Base-by-base conservation (phyloP, 352 stramenopile genomes). In the Phytophthora citricola region DNA sequence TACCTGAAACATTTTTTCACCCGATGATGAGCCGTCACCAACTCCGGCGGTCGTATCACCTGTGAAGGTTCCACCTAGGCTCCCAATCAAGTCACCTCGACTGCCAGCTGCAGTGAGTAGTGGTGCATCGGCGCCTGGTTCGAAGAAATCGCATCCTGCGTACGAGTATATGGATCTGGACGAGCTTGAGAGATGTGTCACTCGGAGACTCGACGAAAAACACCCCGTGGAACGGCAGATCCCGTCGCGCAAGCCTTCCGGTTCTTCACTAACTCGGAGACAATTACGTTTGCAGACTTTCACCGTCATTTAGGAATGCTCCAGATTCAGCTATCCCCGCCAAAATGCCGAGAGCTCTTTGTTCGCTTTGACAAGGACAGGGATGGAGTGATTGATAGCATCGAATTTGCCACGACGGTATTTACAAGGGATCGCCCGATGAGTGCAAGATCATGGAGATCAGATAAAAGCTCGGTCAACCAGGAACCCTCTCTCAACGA, bases 211-310 rank as follows among this genome's bases (percentile, higher is more conserved):
- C 5, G 81, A 91, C 39, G 75, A 88, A 32, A 72, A 26, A 81
- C 77, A 17, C 84, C 84, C 3, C 73, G 39, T 14, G 54, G 73
- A n/a, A 80, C 73, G 5, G 79, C 79, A 9, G 79, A 90, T 54
- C 69, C 68, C 0, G 85, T 85, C 31, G 69, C 78, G 1, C 82
- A 90, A 59, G 76, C 82, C 10, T 92, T 94, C 39, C 77, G 71
- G 1, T 81, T 88, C 41, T 94, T 94, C 36, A 85, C 81, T 17
- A 90, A 83, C 38, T 69, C 79, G 4, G 71, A 88, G n/a, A 65
- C 72, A 2, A 90, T 94, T 45, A 86, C 78, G 8, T 80, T 86
- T 55, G 60, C 63, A 1, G 84, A 91, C 8, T 92, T 94, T 40
- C 70, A 84, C 24, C 63, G 76, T 15, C 79, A 85, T 3, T 36